Conservation (phyloP, 2,329 filamentous ascomycete species). For the Bimuria novae-zelandiae region DNA sequence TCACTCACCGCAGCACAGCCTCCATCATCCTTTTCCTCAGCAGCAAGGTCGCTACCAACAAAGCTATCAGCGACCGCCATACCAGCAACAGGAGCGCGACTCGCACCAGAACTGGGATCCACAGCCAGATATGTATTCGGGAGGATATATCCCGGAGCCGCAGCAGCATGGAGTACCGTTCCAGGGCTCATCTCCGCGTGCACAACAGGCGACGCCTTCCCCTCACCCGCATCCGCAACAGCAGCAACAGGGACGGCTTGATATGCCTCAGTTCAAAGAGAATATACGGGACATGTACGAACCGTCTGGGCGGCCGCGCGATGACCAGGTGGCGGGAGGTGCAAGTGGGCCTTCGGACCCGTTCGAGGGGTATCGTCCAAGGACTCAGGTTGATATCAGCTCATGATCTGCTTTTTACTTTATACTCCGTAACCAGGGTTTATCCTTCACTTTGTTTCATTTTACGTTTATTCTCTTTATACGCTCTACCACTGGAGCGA, state of each 20-base stretch:
- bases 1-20: slow-evolving; percentile 4
- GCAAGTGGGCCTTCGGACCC: not conserved
- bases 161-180: not conserved
- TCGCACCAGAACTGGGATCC: not conserved
- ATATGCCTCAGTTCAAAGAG: not conserved
- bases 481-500: no score
- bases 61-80: not conserved
- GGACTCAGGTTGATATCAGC: no score
- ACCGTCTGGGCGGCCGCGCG: not conserved
- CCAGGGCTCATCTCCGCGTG: not conserved
- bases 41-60: not conserved
- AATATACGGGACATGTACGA: not conserved
- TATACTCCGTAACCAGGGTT: no score
- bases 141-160: not conserved
- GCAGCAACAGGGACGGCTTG: not conserved
- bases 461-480: no score
- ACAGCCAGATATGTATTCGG: not conserved
- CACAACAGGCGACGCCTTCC: not conserved
- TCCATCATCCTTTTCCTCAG: not conserved
- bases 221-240: not conserved
- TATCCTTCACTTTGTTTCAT: no score
- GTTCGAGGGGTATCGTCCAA: no score
- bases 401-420: no score
- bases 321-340: not conserved
- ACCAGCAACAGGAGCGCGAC: not conserved